A percentile compares a stretch with the other conserved stretches of the same genome.
Evolutionary conservation across 495 filamentous ascomycete genomes (phyloP).

Genomic region (Penicillium argentinense): DNA sequence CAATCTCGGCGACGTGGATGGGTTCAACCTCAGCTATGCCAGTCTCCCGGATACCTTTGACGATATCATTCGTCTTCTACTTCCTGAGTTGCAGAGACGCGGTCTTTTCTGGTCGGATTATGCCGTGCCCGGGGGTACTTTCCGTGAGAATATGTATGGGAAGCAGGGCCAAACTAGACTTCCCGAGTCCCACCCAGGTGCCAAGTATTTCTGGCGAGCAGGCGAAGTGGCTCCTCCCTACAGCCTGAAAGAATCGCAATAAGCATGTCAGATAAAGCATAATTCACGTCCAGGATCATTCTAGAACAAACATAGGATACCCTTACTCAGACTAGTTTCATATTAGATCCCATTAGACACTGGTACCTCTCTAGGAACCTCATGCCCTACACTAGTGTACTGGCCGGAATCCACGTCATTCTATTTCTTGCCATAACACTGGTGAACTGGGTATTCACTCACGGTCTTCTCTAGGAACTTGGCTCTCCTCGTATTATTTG

Average conservation of each 20-base stretch:
- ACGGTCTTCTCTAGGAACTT: too few relatives aligned
- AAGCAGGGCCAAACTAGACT: conserved; percentile 37
- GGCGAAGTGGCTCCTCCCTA: conserved; percentile 33
- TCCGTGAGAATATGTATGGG: conserved; percentile 45
- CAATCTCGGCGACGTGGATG: conserved; percentile 59
- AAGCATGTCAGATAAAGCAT: background rate
- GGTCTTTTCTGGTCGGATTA: conserved; percentile 50
- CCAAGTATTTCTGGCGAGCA: conserved; percentile 46
- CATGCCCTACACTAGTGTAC: background rate
- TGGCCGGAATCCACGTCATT: background rate
- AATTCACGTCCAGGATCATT: background rate
- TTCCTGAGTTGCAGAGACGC: conserved; percentile 45
- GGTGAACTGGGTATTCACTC: too few relatives aligned
- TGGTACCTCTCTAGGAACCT: too few relatives aligned
- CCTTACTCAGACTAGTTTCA: too few relatives aligned
- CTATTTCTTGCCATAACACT: too few relatives aligned
- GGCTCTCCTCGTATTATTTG: too few relatives aligned
- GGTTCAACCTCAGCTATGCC: conserved; percentile 62
- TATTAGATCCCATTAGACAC: too few relatives aligned
- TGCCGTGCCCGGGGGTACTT: conserved; percentile 43
- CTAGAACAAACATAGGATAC: too few relatives aligned
- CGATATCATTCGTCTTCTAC: conserved; percentile 54
- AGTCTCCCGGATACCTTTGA: conserved; percentile 62
- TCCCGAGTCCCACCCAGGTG: conserved; percentile 43
- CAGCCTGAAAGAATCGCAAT: conserved; percentile 15